Conservation (phyloP, 176 grass and related monocot species). For the Avena atlantica region DNA sequence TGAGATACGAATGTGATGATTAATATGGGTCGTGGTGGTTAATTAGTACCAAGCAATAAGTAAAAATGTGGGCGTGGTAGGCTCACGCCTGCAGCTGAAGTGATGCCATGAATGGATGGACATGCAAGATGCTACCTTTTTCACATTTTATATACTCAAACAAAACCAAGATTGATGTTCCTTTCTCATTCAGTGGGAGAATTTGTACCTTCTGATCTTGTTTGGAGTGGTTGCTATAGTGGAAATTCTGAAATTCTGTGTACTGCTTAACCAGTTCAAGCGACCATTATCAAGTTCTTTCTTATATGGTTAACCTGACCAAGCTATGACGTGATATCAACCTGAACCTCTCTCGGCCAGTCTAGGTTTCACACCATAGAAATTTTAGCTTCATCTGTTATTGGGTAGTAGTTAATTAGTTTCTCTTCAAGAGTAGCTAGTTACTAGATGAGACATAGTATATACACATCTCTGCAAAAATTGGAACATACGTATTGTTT, state of each 20-base stretch:
- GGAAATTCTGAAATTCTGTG: neutral
- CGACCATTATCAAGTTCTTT: neutral
- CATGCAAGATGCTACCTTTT: conserved; percentile 23
- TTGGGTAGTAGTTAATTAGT: neutral
- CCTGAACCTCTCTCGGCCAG: neutral
- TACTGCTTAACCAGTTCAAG: neutral
- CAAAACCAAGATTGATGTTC: conserved; percentile 21
- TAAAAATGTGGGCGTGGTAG: neutral
- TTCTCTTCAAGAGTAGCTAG: neutral
- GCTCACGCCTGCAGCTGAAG: conserved; percentile 27
- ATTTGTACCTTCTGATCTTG: conserved; percentile 52
- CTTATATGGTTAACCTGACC: neutral
- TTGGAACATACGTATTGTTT: neutral
- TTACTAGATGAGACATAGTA: too few relatives aligned
- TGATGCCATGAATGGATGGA: conserved; percentile 37
- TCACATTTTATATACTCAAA: conserved; percentile 38
- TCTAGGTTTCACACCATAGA: neutral
- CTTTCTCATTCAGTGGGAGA: conserved; percentile 55
- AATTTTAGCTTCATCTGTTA: neutral
- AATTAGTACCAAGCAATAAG: neutral
- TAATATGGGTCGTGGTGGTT: conserved; percentile 26
- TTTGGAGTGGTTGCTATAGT: neutral
- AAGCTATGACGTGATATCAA: neutral
- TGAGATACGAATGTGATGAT: conserved; percentile 24
- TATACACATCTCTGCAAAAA: too few relatives aligned